These are phyloP conservation scores for Phytophthora capsici DNA, from an alignment of 352 stramenopile species.

Conservation along the genomic window DNA sequence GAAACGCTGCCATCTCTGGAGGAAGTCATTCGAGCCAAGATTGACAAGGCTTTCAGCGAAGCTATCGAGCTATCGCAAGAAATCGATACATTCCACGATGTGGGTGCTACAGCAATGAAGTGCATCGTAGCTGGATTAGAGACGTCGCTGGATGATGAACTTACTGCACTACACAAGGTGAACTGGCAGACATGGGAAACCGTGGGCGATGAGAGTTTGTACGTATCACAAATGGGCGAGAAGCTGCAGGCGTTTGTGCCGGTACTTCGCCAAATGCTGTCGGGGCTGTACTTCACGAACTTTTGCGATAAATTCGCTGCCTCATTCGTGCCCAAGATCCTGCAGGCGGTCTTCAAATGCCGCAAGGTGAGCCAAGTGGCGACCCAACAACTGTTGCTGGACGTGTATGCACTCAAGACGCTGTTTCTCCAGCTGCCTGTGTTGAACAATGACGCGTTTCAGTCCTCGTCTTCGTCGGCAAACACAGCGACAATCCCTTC, in stretches of 20 bases:
- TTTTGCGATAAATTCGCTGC: conserved; percentile 98
- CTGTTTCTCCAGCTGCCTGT: conserved; percentile 95
- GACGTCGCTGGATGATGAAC: conserved; percentile 88
- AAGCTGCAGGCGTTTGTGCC: conserved; percentile 94
- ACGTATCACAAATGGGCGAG: conserved; percentile 94
- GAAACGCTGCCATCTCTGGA: conserved; percentile 96
- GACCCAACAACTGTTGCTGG: conserved; percentile 98
- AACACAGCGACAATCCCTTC: conserved; percentile 80
- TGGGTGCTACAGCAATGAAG: conserved; percentile 94
- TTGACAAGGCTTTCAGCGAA: conserved; percentile 93
- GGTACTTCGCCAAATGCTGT: conserved; percentile 90
- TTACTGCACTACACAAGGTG: conserved; percentile 90
- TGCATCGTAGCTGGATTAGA: conserved; percentile 95
- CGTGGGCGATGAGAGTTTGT: conserved; percentile 96
- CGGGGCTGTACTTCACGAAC: conserved; percentile 95
- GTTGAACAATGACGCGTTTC: conserved; percentile 60
- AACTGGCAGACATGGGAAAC: conserved; percentile 96
- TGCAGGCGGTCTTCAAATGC: conserved; percentile 88
- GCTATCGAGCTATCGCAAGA: conserved; percentile 94
- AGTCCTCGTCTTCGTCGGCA: conserved; percentile 47
- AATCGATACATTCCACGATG: conserved; percentile 96
- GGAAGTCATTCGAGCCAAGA: conserved; percentile 96
- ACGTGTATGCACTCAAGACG: conserved; percentile 98
- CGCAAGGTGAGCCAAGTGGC: conserved; percentile 96
- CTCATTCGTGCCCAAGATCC: conserved; percentile 91